Conservation (phyloP, 352 stramenopile genomes). For the Pythium utonaiense region DNA sequence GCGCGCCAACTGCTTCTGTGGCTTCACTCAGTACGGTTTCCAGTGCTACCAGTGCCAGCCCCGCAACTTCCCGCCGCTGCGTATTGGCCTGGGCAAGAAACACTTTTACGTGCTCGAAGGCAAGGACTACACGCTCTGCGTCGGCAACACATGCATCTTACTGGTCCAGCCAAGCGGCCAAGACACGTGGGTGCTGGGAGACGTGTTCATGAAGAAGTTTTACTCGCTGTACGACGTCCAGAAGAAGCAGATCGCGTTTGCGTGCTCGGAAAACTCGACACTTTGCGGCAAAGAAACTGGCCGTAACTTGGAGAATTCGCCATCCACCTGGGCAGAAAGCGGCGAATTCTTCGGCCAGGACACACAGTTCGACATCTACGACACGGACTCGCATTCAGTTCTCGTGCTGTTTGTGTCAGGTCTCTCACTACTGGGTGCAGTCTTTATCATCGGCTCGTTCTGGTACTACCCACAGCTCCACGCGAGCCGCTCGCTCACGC, state of each 20-base stretch:
- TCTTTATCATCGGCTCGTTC: constrained; percentile 66
- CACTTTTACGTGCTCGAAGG: constrained; percentile 71
- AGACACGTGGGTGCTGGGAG: constrained; percentile 96
- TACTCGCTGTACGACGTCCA: constrained; percentile 92
- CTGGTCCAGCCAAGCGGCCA: constrained; percentile 73
- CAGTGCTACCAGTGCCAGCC: constrained; percentile 76
- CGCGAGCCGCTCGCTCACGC: constrained; percentile 43
- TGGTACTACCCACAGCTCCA: constrained; percentile 57
- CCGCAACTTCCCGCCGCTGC: constrained; percentile 59
- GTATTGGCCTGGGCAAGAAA: constrained; percentile 53
- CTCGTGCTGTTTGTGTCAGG: constrained; percentile 71
- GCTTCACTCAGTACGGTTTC: constrained; percentile 77
- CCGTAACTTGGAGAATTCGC: constrained; percentile 11
- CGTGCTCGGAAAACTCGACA: constrained; percentile 44
- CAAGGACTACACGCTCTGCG: constrained; percentile 71
- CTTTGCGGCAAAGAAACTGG: constrained; percentile 42
- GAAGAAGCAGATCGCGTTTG: constrained; percentile 84
- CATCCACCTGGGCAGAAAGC: constrained; percentile 7
- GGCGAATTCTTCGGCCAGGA: constrained; percentile 10
- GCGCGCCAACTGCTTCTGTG: constrained; percentile 66
- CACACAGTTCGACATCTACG: constrained; percentile 63
- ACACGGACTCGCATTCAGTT: constrained; percentile 72
- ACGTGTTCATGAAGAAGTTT: constrained; percentile 96
- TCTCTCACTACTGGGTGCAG: constrained; percentile 57
- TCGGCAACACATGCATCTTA: constrained; percentile 74